These are phyloP conservation scores for Gossypium trilobum DNA, from an alignment of 441 rosid genomes.

Conservation along the genomic window DNA sequence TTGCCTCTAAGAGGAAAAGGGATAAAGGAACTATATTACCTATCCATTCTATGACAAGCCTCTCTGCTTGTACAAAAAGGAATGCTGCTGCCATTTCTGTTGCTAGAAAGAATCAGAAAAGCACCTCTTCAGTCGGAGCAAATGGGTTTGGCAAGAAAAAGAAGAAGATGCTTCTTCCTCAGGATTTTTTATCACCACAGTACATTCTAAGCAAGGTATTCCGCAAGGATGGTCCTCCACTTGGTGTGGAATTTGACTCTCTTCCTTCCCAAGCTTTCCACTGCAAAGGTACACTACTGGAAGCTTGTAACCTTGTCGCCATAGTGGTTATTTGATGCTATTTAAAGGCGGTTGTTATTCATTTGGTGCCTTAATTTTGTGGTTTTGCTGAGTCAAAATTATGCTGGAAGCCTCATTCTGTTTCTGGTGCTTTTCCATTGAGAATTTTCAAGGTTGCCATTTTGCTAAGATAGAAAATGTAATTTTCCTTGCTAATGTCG, in stretches of 20 bases:
- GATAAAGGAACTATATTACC: constrained; percentile 13
- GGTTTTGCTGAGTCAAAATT: background rate
- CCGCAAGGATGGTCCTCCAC: constrained; percentile 83
- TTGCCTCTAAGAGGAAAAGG: constrained; percentile 59
- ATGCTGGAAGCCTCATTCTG: background rate
- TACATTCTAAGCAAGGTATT: constrained; percentile 58
- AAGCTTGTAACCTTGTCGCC: constrained; percentile 6
- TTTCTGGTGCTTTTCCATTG: background rate
- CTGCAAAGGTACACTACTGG: constrained; percentile 30
- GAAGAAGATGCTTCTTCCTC: constrained; percentile 23
- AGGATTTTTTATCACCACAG: constrained; percentile 46
- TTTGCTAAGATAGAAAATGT: background rate
- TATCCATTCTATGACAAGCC: constrained; percentile 20
- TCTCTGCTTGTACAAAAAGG: constrained; percentile 13
- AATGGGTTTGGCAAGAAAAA: constrained; percentile 19
- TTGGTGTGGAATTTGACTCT: constrained; percentile 60
- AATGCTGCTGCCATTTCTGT: constrained; percentile 15
- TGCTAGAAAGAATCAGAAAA: constrained; percentile 16
- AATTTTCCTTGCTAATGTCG: background rate
- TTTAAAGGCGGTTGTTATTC: background rate
- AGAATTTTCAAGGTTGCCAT: background rate
- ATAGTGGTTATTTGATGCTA: background rate
- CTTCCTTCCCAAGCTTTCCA: constrained; percentile 33
- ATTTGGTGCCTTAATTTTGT: constrained; percentile 5
- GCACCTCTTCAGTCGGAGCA: constrained; percentile 16